Conservation (phyloP, 169 alveolate species). For the Plasmodium cynomolgi region DNA sequence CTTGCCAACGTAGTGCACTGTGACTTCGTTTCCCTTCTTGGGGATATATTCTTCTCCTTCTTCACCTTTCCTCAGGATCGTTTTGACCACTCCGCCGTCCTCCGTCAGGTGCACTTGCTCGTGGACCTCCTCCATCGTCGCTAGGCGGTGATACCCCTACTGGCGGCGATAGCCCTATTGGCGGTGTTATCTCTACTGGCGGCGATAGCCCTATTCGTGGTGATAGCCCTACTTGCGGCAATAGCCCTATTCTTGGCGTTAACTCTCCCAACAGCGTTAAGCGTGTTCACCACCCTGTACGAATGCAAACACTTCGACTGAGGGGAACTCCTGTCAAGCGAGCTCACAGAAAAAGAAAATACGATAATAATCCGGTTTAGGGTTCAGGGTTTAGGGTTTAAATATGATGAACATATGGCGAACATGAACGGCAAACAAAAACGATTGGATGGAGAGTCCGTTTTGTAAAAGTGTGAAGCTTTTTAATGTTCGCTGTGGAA, state of each 20-base stretch:
- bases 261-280: no score
- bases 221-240: no score
- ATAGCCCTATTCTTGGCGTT: no score
- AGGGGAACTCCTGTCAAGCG: not conserved
- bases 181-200: not conserved
- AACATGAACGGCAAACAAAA: not conserved
- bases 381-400: no score
- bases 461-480: not conserved
- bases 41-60: conserved; percentile 80
- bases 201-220: not conserved
- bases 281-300: not conserved
- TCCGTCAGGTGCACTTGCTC: conserved; percentile 57
- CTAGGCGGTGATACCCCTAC: not conserved
- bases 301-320: not conserved
- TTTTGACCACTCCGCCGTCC: conserved; percentile 75
- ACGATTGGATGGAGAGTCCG: not conserved
- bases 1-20: conserved; percentile 88
- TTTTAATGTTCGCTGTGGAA: not conserved
- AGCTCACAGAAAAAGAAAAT: not conserved
- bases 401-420: not conserved
- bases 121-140: not conserved
- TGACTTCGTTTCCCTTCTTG: conserved; percentile 86
- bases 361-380: no score
- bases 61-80: conserved; percentile 56
- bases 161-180: not conserved